Evolutionary conservation across 371 early-diverging fungal species (phyloP), one percentile per base, ranked within the genome.

Genomic region (Thermomucor indicae-seudaticae): DNA sequence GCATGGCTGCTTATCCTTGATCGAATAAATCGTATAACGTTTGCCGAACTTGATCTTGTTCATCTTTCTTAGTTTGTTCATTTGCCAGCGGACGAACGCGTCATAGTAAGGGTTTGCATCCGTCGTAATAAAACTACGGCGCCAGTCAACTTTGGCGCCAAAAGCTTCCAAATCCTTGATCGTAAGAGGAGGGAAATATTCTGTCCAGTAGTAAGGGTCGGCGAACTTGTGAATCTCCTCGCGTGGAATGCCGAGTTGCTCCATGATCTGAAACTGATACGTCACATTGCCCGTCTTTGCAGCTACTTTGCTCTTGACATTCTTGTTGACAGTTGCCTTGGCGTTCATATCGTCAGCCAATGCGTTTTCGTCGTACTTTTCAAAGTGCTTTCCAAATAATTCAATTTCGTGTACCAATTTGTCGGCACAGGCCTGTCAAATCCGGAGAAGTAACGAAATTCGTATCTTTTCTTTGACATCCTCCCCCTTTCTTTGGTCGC

Each of bases 91-190:
- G 16, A 99, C 89, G 77, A 99, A 99, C 10, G 95, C 90, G 71
- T 99, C 99, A 65, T 96, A 99, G 83, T 92, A 99, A 39, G 96
- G 96, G 72, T 99, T 99, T 55, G 88, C 86, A 62, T 99, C 98
- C 23, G 99, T 99, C 43, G 99, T 99, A 60, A 99, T 88, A 79
- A 99, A 99, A 12, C 95, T 87, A 58, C 99, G 86, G 52, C 99
- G 88, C 98, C 97, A 98, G 75, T 99, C 99, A 35, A 97, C 87
- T 70, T 95, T 91, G 49, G 84, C 80, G 41, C 99, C 97, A 57
- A 99, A 81, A 27, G 80, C 76, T 50, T 83, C 88, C 55, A 96
- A 67, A 67, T 99, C 98, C 17, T 60, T 50, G 34, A 86, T 86
- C 20, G 95, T 91, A 48, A 85, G 72, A 24, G 92, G 93, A 43